phyloP scores from a whole-genome alignment of 768 basidiomycete genomes.

The Trametes cinnabarina region DNA sequence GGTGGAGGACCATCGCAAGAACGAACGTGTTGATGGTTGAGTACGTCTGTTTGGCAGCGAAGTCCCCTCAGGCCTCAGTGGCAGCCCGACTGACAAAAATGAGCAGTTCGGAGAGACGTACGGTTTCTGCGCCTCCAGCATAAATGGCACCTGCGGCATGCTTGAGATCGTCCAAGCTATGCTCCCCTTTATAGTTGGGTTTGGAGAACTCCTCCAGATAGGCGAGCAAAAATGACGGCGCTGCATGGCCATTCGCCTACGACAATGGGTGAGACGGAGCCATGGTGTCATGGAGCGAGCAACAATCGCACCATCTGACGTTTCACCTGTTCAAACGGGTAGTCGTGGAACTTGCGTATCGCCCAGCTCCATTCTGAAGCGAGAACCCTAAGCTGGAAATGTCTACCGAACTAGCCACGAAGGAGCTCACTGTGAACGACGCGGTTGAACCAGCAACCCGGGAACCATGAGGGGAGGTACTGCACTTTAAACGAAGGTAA shows the following conservation, averaged over 20 bases:
- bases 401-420: too few relatives aligned
- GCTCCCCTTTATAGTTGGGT: constrained; percentile 13
- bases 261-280: background rate
- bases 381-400: background rate
- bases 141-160: constrained; percentile 16
- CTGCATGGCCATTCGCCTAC: constrained; percentile 7
- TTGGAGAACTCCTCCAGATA: constrained; percentile 18
- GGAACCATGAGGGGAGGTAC: constrained; percentile 20
- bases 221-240: constrained; percentile 11
- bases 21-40: constrained; percentile 20
- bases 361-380: constrained; percentile 15
- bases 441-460: constrained; percentile 19
- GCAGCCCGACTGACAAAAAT: too few relatives aligned
- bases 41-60: constrained; percentile 5
- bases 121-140: constrained; percentile 16
- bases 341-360: constrained; percentile 14
- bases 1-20: constrained; percentile 17
- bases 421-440: constrained; percentile 15
- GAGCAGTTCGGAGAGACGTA: background rate
- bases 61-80: too few relatives aligned
- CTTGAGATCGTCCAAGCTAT: constrained; percentile 14
- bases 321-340: constrained; percentile 15
- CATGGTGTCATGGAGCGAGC: too few relatives aligned
- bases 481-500: constrained; percentile 9
- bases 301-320: constrained; percentile 7